Base-by-base conservation (phyloP, 1,284 basidiomycete species). In the Tilletia horrida region DNA sequence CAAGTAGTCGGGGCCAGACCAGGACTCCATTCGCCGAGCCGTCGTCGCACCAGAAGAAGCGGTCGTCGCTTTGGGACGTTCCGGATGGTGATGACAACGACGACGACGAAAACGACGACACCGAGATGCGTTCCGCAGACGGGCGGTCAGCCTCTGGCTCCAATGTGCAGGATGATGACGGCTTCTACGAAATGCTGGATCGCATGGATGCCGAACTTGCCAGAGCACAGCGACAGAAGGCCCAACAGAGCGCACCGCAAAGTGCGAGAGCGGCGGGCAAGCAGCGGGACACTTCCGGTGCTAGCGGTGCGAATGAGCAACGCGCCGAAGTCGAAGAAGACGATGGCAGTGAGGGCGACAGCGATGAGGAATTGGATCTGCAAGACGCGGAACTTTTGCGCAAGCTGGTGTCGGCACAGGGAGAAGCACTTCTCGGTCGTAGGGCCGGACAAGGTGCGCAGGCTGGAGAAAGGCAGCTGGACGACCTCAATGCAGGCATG, bases 171-270 rank as follows among this genome's bases (percentile, higher is more conserved):
- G 27, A 57, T 16, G 52, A 35, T n/a, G 86, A 93, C 79, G 91
- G 91, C 0, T 97, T 97, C 73, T 94, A 97, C 77, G 87, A 89
- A 7, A 90, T 97, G 47, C 97, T 97, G 94, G 87, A 88, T 76
- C 92, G 92, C 1, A 92, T 97, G 90, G 94, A 97, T 74, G 86
- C 84, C 21, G 91, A 94, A 75, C 85, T 96, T 16, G 84, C 84
- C 23, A 85, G 84, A 29, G 79, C 78, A 52, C 79, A 79, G 82
- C 80, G 57, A 84, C 84, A 67, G 62, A 81, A 76, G 71, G 52
- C 13, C 43, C 35, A 40, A 40, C 35, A 40, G 55, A 27, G 64
- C 43, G 47, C 63, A 61, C 23, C 14, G 31, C 59, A 42, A 40
- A 48, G 40, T 25, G 50, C 3, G 35, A 48, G 13, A 48, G 63